Evolutionary conservation across 805 yeast species (phyloP).

Genomic region (Candida tallmaniae): DNA sequence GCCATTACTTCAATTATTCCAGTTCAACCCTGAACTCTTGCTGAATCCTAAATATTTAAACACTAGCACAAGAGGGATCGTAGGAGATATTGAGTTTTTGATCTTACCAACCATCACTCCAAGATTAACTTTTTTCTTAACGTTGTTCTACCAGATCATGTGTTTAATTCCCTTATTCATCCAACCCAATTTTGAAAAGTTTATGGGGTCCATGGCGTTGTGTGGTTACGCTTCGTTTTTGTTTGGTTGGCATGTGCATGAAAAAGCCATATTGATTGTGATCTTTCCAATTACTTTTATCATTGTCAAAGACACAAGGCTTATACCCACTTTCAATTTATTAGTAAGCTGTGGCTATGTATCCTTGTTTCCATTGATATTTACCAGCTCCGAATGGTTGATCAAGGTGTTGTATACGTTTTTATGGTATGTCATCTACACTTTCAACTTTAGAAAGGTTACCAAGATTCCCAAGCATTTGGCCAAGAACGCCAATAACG

Average conservation of each 20-base stretch:
- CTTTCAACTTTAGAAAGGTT: conserved; percentile 67
- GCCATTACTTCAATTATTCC: conserved; percentile 31
- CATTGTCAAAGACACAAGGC: conserved; percentile 63
- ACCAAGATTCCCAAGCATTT: conserved; percentile 48
- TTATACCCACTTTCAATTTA: conserved; percentile 66
- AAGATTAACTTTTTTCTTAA: conserved; percentile 65
- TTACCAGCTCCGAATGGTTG: conserved; percentile 73
- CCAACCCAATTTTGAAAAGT: conserved; percentile 72
- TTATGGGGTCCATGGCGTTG: conserved; percentile 77
- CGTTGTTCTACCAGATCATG: conserved; percentile 79
- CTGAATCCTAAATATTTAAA: conserved; percentile 24
- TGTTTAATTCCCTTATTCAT: conserved; percentile 67
- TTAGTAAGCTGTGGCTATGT: conserved; percentile 78
- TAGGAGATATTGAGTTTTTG: conserved; percentile 82
- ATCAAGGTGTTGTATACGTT: conserved; percentile 73
- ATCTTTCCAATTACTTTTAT: conserved; percentile 84
- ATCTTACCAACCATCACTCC: conserved; percentile 82
- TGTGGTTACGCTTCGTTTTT: conserved; percentile 90
- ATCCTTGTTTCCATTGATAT: conserved; percentile 82
- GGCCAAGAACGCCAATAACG: conserved; percentile 14
- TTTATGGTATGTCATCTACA: conserved; percentile 80
- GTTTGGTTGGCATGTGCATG: conserved; percentile 99
- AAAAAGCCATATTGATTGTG: conserved; percentile 88
- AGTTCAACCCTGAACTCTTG: conserved; percentile 42
- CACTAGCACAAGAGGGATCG: conserved; percentile 73